A percentile compares a stretch with the other conserved stretches of the same genome.
phyloP scores from a whole-genome alignment of 768 basidiomycete genomes.

The Pleurotus tuber-regium region DNA sequence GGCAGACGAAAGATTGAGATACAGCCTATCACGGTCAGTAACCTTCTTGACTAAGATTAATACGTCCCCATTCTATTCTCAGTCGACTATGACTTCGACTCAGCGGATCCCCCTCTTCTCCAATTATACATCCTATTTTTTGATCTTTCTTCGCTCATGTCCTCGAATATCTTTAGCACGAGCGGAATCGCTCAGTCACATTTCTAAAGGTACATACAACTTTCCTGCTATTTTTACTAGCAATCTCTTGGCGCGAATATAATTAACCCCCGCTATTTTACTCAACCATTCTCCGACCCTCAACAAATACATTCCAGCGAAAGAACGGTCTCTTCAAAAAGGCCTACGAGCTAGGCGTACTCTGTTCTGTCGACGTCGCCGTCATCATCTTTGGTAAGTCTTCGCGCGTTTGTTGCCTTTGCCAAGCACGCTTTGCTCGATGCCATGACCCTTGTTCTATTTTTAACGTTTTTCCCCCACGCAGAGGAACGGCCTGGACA shows the following conservation, averaged over 20 bases:
- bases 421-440: slow-evolving; percentile 7
- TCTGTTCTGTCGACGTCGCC: slow-evolving; percentile 85
- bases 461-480: slow-evolving; percentile 29
- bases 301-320: no score
- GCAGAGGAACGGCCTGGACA: slow-evolving; percentile 77
- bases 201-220: slow-evolving; percentile 73
- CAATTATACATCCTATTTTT: slow-evolving; percentile 23
- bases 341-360: slow-evolving; percentile 86
- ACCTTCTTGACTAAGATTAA: slow-evolving; percentile 7
- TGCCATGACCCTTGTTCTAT: slow-evolving; percentile 35
- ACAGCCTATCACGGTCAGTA: slow-evolving; percentile 72
- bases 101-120: slow-evolving; percentile 14
- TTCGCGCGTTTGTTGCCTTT: no score
- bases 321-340: slow-evolving; percentile 92
- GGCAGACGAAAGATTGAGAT: slow-evolving; percentile 82
- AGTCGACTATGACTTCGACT: slow-evolving; percentile 17
- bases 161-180: slow-evolving; percentile 62
- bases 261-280: slow-evolving; percentile 26
- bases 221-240: slow-evolving; percentile 63
- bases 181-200: slow-evolving; percentile 88
- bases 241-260: slow-evolving; percentile 44
- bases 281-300: slow-evolving; percentile 16
- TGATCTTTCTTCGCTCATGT: slow-evolving; percentile 25
- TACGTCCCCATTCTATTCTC: slow-evolving; percentile 12
- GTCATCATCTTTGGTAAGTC: slow-evolving; percentile 74